Conservation (phyloP, 208 protist species). For the Crithidia bombi region DNA sequence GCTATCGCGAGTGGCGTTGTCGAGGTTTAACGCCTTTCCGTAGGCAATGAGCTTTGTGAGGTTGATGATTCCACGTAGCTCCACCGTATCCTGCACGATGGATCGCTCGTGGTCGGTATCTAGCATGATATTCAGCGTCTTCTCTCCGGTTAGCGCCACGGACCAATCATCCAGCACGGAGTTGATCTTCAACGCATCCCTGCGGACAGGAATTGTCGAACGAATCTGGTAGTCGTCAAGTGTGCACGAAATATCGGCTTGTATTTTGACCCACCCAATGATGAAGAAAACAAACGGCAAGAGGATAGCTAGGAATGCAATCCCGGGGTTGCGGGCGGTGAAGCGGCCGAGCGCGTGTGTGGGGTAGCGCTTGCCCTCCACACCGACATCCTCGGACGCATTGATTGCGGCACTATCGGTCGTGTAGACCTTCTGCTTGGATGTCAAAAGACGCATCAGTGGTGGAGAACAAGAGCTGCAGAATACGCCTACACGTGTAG, state of each 20-base stretch:
- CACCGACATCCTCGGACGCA: slow-evolving; percentile 39
- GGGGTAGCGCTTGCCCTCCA: slow-evolving; percentile 58
- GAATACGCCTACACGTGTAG: no score
- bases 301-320: slow-evolving; percentile 32
- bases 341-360: slow-evolving; percentile 30
- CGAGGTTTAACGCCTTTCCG: not conserved
- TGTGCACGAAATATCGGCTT: slow-evolving; percentile 24
- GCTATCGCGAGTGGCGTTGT: slow-evolving; percentile 1
- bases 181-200: slow-evolving; percentile 23
- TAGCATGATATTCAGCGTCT: slow-evolving; percentile 5
- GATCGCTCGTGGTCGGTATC: slow-evolving; percentile 21
- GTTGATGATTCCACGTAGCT: slow-evolving; percentile 32
- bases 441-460: slow-evolving; percentile 23
- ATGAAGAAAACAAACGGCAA: slow-evolving; percentile 48
- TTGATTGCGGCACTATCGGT: slow-evolving; percentile 36
- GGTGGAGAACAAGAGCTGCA: no score
- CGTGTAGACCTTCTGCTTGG: slow-evolving; percentile 48
- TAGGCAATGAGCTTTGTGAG: slow-evolving; percentile 14
- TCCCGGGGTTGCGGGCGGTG: slow-evolving; percentile 26
- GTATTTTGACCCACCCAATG: slow-evolving; percentile 33
- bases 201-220: slow-evolving; percentile 19
- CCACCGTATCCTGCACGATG: slow-evolving; percentile 32
- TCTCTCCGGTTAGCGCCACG: slow-evolving; percentile 14
- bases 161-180: slow-evolving; percentile 28
- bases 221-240: slow-evolving; percentile 53